Conservation (phyloP, 1,139 yeast species). For the Saccharomyces hybrid region DNA sequence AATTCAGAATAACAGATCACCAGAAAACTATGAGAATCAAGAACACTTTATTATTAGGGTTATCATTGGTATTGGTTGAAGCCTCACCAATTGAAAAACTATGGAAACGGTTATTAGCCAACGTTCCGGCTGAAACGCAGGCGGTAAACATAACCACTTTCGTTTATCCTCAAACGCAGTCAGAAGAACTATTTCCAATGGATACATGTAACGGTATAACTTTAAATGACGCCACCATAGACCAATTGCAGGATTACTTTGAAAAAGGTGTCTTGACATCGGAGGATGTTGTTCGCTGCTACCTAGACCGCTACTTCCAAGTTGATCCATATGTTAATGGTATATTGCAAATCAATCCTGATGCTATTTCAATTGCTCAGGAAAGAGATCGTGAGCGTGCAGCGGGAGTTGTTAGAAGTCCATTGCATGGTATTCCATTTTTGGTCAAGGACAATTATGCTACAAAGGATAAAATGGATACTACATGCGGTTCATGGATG, state of each 20-base stretch:
- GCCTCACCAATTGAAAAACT: too few species aligned
- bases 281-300: conserved; percentile 20
- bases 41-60: too few species aligned
- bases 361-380: conserved; percentile 16
- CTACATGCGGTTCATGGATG: conserved; percentile 23
- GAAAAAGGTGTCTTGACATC: conserved; percentile 14
- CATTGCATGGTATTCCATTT: conserved; percentile 28
- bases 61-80: too few species aligned
- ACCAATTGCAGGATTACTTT: conserved; percentile 25
- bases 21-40: too few species aligned
- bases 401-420: conserved; percentile 22
- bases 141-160: too few species aligned
- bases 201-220: conserved; percentile 21
- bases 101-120: too few species aligned
- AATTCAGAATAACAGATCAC: too few species aligned
- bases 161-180: conserved; percentile 7
- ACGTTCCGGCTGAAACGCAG: too few species aligned
- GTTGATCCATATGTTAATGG: conserved; percentile 20
- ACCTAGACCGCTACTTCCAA: conserved; percentile 22
- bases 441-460: conserved; percentile 26
- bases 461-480: conserved; percentile 26
- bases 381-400: conserved; percentile 20
- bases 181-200: conserved; percentile 21
- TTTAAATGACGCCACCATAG: conserved; percentile 28
- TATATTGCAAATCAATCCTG: conserved; percentile 24